Conservation (phyloP, 441 rosid species). For the Kokia cookei region DNA sequence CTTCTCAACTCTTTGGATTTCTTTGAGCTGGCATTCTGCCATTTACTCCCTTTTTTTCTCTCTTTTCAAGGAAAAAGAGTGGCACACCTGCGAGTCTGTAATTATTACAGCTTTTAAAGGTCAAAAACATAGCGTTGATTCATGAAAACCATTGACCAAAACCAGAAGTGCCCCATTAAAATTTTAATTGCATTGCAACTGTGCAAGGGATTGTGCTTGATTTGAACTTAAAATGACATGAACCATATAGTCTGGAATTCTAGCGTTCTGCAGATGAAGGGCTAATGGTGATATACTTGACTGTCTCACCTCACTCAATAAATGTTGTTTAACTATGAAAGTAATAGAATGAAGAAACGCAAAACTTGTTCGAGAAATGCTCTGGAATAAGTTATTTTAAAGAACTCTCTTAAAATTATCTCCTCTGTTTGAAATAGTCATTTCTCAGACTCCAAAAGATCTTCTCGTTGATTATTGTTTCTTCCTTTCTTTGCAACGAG, state of each 20-base stretch:
- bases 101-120: background rate
- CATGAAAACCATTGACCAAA: background rate
- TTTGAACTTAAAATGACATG: background rate
- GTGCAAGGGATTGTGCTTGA: background rate
- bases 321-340: background rate
- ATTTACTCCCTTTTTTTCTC: background rate
- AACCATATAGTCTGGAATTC: background rate
- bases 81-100: background rate
- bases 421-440: background rate
- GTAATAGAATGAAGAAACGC: background rate
- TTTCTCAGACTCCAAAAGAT: background rate
- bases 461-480: background rate
- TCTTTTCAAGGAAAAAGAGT: background rate
- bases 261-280: background rate
- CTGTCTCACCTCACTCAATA: background rate
- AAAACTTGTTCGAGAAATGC: background rate
- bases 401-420: background rate
- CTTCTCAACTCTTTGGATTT: background rate
- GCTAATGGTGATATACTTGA: background rate
- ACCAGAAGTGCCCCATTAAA: background rate
- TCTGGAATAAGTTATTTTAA: background rate
- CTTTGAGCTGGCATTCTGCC: background rate
- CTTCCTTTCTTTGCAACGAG: slow-evolving; percentile 13
- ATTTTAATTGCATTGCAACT: background rate
- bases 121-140: background rate